Percentiles rank a stretch among this genome's conserved stretches.
These are phyloP conservation scores for Macrophomina tecta DNA, from an alignment of 2,329 filamentous ascomycete genomes.

Conservation along the genomic window DNA sequence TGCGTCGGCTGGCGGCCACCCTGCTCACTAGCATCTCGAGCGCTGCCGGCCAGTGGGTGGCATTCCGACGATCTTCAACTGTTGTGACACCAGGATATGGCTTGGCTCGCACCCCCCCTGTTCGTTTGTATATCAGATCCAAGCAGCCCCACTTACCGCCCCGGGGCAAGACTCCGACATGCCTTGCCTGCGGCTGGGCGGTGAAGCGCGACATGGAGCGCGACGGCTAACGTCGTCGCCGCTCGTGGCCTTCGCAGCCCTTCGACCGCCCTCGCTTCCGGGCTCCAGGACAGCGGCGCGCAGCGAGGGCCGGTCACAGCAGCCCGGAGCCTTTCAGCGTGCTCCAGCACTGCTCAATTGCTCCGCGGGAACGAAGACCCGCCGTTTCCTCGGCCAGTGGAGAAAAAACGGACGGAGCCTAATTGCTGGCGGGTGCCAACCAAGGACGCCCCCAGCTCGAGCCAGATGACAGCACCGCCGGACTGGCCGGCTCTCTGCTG, in stretches of 20 bases:
- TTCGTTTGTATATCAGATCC: conserved; percentile 18
- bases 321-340: neutral
- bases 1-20: conserved; percentile 22
- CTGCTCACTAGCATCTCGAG: conserved; percentile 2
- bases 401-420: conserved; percentile 23
- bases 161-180: conserved; percentile 10
- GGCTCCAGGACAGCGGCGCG: conserved; percentile 18
- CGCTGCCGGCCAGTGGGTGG: conserved; percentile 16
- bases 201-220: conserved; percentile 17
- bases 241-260: neutral
- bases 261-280: conserved; percentile 1
- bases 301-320: neutral
- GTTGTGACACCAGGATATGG: conserved; percentile 12
- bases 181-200: conserved; percentile 16
- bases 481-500: conserved; percentile 17
- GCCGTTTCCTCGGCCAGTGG: conserved; percentile 17
- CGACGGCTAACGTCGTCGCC: conserved; percentile 2
- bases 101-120: conserved; percentile 12
- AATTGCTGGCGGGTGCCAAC: conserved; percentile 15
- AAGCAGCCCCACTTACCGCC: conserved; percentile 14
- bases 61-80: conserved; percentile 20
- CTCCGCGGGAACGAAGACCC: neutral
- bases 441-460: conserved; percentile 1
- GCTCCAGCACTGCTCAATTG: conserved; percentile 2
- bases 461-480: conserved; percentile 5